Evolutionary conservation across 495 filamentous ascomycete species (phyloP), one percentile per base, ranked within the genome.

Genomic region (Neurospora tetrasperma): DNA sequence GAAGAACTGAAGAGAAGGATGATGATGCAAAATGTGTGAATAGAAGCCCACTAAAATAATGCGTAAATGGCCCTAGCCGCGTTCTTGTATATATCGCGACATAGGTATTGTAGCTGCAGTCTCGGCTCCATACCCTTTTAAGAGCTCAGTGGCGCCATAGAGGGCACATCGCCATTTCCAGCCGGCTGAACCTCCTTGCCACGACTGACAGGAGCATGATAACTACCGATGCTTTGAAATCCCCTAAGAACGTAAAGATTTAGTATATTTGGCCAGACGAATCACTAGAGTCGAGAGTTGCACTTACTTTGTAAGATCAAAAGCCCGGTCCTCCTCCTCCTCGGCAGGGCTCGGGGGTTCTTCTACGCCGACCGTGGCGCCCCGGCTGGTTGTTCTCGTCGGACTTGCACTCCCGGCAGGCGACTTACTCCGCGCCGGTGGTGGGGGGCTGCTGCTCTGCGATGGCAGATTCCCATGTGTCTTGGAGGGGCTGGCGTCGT

Each of bases 401-500:
- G 81, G 81, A 69, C 81, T 82, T 35, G 73, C 70, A 18, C 54
- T 66, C 54, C 54, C 54, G 5, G 70, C 76, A 1, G 80, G 81
- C 42, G 80, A 81, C 69, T 82, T 82, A 73, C 74, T 75, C 69
- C 72, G 74, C 1, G 82, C 84, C 5, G 88, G 87, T 23, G 87
- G 88, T 0, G 88, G 86, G 73, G 90, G 90, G 74, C 90, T 93
- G 78, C 90, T 93, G 75, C 88, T 89, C 72, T 86, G 85, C n/a
- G 88, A 84, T 5, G 82, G 83, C 5, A 84, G 82, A 11, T 80
- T 80, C 35, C 84, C 83, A n/a, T 77, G 76, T 27, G 77, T 82
- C 77, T 87, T 85, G 71, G 83, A 81, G 71, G 88, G 83, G 78
- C 88, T 85, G 59, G 85, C 43, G 75, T 89, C 84, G 76, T 74